phyloP scores from a whole-genome alignment of 2,329 filamentous ascomycete species.

The Thelonectria rubi region DNA sequence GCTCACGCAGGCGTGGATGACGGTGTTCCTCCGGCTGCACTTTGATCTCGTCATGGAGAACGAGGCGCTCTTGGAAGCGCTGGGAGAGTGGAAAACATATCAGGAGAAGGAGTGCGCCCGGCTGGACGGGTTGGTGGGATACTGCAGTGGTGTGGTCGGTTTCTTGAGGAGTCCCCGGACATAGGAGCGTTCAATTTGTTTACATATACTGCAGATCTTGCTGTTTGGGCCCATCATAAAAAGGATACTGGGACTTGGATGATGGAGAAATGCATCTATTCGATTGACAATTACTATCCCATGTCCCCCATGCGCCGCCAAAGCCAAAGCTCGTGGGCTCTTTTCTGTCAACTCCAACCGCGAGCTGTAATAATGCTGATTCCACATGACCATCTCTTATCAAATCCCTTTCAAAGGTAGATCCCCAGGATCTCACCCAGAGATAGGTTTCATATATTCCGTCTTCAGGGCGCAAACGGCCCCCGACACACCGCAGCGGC shows the following conservation, averaged over 20 bases:
- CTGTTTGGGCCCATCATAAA: neutral
- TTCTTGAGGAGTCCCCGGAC: conserved; percentile 76
- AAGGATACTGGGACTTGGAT: neutral
- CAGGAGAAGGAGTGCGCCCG: conserved; percentile 77
- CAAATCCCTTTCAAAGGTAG: neutral
- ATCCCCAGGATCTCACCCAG: conserved; percentile 3
- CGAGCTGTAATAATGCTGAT: conserved; percentile 27
- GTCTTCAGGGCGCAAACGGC: neutral
- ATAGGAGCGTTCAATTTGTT: conserved; percentile 40
- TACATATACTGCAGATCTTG: neutral
- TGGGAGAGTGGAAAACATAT: conserved; percentile 75
- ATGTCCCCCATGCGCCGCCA: conserved; percentile 13
- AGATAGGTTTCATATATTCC: neutral
- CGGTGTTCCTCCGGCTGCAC: conserved; percentile 87
- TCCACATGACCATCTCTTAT: conserved; percentile 12
- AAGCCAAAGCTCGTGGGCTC: conserved; percentile 21
- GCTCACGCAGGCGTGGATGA: conserved; percentile 96
- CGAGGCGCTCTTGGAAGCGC: conserved; percentile 62
- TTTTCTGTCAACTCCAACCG: conserved; percentile 28
- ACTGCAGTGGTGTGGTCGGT: conserved; percentile 84
- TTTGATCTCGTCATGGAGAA: conserved; percentile 64
- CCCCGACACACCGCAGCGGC: neutral
- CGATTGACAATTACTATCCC: conserved; percentile 25
- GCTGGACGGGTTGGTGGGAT: conserved; percentile 81
- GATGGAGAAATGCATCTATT: conserved; percentile 28